Conservation (phyloP, 2,329 filamentous ascomycete species). For the Raffaelea albimanens region DNA sequence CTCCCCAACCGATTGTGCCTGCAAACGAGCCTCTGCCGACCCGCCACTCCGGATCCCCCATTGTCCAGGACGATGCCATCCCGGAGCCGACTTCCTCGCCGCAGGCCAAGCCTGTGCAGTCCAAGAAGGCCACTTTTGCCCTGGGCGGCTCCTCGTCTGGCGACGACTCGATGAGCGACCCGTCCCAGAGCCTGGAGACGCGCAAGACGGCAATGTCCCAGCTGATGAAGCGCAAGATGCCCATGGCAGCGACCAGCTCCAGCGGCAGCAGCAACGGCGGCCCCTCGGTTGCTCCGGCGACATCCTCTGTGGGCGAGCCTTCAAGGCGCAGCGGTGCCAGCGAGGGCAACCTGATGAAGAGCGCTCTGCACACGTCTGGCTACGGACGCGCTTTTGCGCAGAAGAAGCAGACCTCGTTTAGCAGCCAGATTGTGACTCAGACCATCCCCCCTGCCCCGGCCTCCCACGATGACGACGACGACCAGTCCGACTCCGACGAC, state of each 20-base stretch:
- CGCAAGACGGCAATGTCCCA: conserved; percentile 24
- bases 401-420: conserved; percentile 78
- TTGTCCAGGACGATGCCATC: conserved; percentile 31
- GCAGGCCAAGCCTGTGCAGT: conserved; percentile 56
- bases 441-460: conserved; percentile 41
- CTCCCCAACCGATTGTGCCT: conserved; percentile 25
- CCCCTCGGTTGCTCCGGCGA: not conserved
- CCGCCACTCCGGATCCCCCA: not conserved
- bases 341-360: conserved; percentile 66
- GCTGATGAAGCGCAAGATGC: conserved; percentile 18
- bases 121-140: conserved; percentile 58
- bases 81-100: conserved; percentile 50
- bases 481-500: conserved; percentile 56
- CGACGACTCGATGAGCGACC: conserved; percentile 61
- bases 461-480: conserved; percentile 37
- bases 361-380: conserved; percentile 35
- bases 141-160: conserved; percentile 76
- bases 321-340: conserved; percentile 39
- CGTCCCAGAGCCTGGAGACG: conserved; percentile 38
- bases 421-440: conserved; percentile 61
- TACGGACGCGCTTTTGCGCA: conserved; percentile 31
- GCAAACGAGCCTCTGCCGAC: no score
- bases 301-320: conserved; percentile 12
- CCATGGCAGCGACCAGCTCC: conserved; percentile 32
- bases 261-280: conserved; percentile 36